Conservation (phyloP, 2,329 filamentous ascomycete genomes). For the Fusarium sp. region DNA sequence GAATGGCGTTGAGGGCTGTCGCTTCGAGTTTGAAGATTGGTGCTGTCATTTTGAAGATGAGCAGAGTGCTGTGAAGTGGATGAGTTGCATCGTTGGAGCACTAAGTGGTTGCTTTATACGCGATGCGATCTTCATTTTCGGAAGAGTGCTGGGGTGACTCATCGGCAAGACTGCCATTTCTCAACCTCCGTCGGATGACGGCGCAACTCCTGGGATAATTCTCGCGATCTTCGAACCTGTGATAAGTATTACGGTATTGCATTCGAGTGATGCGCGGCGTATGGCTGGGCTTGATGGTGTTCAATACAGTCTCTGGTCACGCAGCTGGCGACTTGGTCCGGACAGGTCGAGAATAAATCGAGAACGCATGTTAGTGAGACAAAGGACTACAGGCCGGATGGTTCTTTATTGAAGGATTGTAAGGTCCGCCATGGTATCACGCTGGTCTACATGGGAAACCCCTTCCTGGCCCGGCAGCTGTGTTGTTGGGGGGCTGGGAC, state of each 20-base stretch:
- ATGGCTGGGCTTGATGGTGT: neutral
- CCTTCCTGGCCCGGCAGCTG: too few species aligned
- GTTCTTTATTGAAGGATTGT: too few species aligned
- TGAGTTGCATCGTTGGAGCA: neutral
- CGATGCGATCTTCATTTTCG: neutral
- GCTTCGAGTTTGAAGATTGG: constrained; percentile 17
- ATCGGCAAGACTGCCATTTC: neutral
- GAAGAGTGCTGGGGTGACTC: neutral
- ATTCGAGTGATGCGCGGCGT: accelerated
- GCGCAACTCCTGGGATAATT: too few species aligned
- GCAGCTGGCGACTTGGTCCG: accelerated
- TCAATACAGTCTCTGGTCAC: accelerated
- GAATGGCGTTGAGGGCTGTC: constrained; percentile 31
- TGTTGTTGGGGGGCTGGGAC: too few species aligned
- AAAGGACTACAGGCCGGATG: too few species aligned
- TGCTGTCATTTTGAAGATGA: constrained; percentile 10
- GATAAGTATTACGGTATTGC: accelerated
- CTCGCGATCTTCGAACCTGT: accelerated
- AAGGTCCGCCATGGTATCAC: too few species aligned
- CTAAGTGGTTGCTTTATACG: neutral
- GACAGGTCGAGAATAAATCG: accelerated
- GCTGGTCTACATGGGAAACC: too few species aligned
- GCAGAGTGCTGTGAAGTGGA: neutral
- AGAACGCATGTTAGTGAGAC: accelerated
- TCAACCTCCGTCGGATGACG: neutral